These are phyloP conservation scores for Cichorium intybus DNA, from an alignment of 140 eudicot genomes.

Conservation along the genomic window DNA sequence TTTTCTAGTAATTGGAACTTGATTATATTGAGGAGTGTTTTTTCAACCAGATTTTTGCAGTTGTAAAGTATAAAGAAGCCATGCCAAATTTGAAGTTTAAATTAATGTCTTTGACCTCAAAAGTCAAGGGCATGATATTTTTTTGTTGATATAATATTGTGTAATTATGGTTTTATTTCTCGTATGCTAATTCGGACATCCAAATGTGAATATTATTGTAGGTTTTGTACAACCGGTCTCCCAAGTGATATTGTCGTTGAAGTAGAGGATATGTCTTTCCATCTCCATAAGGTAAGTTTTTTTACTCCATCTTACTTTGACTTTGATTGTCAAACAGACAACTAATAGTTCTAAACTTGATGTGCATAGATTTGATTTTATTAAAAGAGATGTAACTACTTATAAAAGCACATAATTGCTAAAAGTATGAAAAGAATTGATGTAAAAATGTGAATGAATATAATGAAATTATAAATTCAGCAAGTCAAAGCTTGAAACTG, in stretches of 20 bases:
- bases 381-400: not conserved
- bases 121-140: slow-evolving; percentile 11
- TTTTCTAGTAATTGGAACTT: not conserved
- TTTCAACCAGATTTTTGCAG: not conserved
- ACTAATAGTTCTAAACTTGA: slow-evolving; percentile 1
- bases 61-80: not conserved
- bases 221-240: slow-evolving; percentile 98
- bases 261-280: slow-evolving; percentile 93
- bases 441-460: not conserved
- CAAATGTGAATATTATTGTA: slow-evolving; percentile 20
- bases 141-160: not conserved
- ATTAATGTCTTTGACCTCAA: slow-evolving; percentile 2
- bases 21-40: not conserved
- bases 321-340: slow-evolving; percentile 9
- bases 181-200: not conserved
- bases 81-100: not conserved
- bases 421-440: not conserved
- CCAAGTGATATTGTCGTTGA: slow-evolving; percentile 95
- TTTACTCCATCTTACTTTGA: not conserved
- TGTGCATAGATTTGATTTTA: not conserved
- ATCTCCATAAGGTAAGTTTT: slow-evolving; percentile 84
- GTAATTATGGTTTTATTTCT: slow-evolving; percentile 6
- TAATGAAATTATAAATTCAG: not conserved
- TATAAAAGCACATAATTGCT: not conserved
- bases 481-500: slow-evolving; percentile 4